Base-by-base conservation (phyloP, 1,284 basidiomycete species). In the Cutaneotrichosporon cavernicola region DNA sequence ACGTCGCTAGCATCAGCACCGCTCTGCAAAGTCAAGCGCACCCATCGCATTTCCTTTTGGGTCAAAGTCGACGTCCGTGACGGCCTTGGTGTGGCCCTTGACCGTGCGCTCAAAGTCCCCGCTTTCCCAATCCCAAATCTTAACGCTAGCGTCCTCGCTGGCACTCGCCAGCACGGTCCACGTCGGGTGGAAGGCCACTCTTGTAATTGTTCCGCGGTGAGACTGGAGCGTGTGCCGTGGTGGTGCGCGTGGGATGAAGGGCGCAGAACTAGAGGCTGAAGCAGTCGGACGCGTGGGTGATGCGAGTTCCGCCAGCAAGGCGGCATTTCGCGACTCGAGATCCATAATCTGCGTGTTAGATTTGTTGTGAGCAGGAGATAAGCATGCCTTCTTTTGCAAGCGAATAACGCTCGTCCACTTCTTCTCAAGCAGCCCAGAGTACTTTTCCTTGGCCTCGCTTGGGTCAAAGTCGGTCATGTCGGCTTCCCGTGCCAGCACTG, bases 101-200 rank as follows among this genome's bases (percentile, higher is more conserved):
- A 96, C 81, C 9, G 93, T 95, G 65, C 90, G 82, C 78, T 96
- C 93, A 73, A 94, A 90, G 70, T 95, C 92, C 31, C 92, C 92
- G 46, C 90, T 90, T 76, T 96, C 92, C 92, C 92, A 96, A 76
- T 96, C 92, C 92, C 92, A 95, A 58, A 96, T 87, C 82, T 95
- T 95, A 72, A 95, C 86, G 2, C 88, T 92, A 43, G 90, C 84
- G 75, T 96, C 92, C 74, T 94, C 92, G 70, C 89, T 90, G 6
- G 91, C 91, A 34, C 88, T 90, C 11, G 90, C 92, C 36, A 95
- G 79, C 16, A 90, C 83, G 47, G 88, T 91, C 81, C 91, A 95
- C 34, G 87, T 84, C 0, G 92, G 93, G 76, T 96, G 92, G 77
- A 96, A 96, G 4, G 90, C 86, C 50, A 95, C 86, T 52, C 87